Evolutionary conservation across 352 stramenopile genomes (phyloP).

Genomic region (Pythium aquatile): DNA sequence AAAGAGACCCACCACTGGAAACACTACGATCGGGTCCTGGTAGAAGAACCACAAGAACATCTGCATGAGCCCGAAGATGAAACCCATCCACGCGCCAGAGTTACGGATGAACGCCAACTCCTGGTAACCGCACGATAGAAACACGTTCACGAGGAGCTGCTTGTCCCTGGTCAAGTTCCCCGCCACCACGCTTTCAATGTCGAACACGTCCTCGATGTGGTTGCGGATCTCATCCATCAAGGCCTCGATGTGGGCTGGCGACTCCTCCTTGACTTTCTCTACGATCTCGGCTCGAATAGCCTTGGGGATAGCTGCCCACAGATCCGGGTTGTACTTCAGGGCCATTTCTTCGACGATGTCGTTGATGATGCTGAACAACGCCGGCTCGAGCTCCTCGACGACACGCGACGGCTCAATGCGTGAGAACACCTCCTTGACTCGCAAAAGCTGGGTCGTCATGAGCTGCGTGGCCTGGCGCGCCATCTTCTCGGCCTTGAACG

Average conservation of each 20-base stretch:
- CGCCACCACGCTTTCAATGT: conserved; percentile 95
- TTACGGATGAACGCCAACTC: conserved; percentile 92
- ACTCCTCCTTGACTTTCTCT: conserved; percentile 94
- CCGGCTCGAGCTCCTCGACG: conserved; percentile 91
- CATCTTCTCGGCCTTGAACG: conserved; percentile 96
- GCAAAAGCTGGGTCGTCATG: conserved; percentile 94
- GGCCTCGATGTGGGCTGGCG: conserved; percentile 86
- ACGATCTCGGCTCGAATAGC: conserved; percentile 91
- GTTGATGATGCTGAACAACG: conserved; percentile 89
- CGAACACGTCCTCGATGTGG: conserved; percentile 95
- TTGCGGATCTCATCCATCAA: conserved; percentile 95
- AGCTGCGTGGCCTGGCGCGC: conserved; percentile 91
- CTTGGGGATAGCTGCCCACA: conserved; percentile 73
- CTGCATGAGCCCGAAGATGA: conserved; percentile 86
- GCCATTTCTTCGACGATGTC: conserved; percentile 88
- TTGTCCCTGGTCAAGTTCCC: conserved; percentile 94
- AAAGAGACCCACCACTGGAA: conserved; percentile 92
- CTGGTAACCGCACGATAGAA: conserved; percentile 90
- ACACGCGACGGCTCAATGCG: conserved; percentile 89
- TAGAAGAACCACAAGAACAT: conserved; percentile 90
- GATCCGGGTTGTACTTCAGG: conserved; percentile 85
- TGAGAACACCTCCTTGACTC: conserved; percentile 92
- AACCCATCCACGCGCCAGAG: conserved; percentile 89
- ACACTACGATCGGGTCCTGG: conserved; percentile 77
- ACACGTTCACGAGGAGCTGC: conserved; percentile 95